Base-by-base conservation (phyloP, 2,329 filamentous ascomycete genomes). In the Escovopsis sp. region DNA sequence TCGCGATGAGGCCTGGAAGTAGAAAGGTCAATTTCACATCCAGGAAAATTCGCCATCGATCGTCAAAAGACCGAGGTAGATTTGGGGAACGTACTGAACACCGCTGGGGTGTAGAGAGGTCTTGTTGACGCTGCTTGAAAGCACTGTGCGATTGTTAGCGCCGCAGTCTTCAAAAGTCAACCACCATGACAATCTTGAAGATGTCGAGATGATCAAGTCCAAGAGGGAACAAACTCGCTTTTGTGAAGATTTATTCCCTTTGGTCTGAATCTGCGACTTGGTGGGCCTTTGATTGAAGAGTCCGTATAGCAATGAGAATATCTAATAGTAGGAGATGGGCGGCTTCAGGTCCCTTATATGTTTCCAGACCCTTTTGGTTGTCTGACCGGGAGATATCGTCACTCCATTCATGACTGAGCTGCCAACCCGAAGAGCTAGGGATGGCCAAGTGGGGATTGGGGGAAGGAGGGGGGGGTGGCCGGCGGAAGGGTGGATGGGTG, bases 71-170 rank as follows among this genome's bases (percentile, higher is more conserved):
- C 43, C 51, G 41, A 46, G 40, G 36, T 43, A 30, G 39, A 32
- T 25, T 33, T 34, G 40, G 42, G 36, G 11, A n/a, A 81, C 85
- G 65, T 76, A 93, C 85, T 83, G 73, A 53, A 95, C 82, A 79
- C 88, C 88, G 62, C 78, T 71, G 48, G 88, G 88, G 75, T 94
- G 87, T 54, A 94, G 81, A 56, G 77, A 77, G 56, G 88, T 95
- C 72, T 88, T 89, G 78, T 95, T 94, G 58, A 95, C 74, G 60
- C 68, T 72, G 56, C 63, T 71, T 57, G 61, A 54, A 61, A 72
- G 63, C 71, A 76, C 43, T 45, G 41, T 34, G 34, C 38, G 37
- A 16, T 6, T 39, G 43, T 45, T 45, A 45, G 43, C 43, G 35
- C 30, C 39, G 31, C 40, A 45, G 27, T 30, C 27, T 4, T 30